phyloP scores from a whole-genome alignment of 768 basidiomycete species.

The Strobilomyces confusus region DNA sequence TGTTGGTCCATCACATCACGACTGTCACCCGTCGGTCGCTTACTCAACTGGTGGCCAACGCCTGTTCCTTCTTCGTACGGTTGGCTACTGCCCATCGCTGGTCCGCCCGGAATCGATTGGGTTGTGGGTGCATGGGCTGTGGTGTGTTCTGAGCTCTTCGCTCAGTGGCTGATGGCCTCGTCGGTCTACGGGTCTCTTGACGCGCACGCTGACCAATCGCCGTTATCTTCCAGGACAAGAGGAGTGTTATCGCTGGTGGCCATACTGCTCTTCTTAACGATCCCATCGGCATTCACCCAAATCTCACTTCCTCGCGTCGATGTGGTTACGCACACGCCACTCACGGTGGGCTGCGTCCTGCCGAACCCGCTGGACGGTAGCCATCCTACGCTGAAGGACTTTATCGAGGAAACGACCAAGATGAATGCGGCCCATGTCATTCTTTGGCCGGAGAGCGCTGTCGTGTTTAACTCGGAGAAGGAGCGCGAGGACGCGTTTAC shows the following conservation, averaged over 20 bases:
- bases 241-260: constrained; percentile 35
- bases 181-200: constrained; percentile 16
- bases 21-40: constrained; percentile 64
- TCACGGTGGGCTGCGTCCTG: constrained; percentile 65
- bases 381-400: constrained; percentile 52
- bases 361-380: constrained; percentile 45
- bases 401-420: constrained; percentile 52
- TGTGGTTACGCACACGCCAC: constrained; percentile 43
- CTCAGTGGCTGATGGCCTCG: constrained; percentile 54
- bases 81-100: constrained; percentile 60
- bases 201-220: background rate
- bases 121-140: constrained; percentile 73
- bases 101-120: constrained; percentile 68
- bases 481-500: constrained; percentile 51
- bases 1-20: constrained; percentile 53
- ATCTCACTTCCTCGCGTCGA: constrained; percentile 37
- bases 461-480: constrained; percentile 50
- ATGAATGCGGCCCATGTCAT: constrained; percentile 51
- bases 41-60: constrained; percentile 60
- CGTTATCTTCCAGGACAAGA: constrained; percentile 22
- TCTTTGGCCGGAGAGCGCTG: constrained; percentile 81
- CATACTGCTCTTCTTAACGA: constrained; percentile 42
- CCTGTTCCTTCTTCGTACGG: constrained; percentile 53
- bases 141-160: constrained; percentile 51
- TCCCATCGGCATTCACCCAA: constrained; percentile 52